Conservation (phyloP, 371 early-diverging fungal genomes). For the Batrachochytrium dendrobatidis region DNA sequence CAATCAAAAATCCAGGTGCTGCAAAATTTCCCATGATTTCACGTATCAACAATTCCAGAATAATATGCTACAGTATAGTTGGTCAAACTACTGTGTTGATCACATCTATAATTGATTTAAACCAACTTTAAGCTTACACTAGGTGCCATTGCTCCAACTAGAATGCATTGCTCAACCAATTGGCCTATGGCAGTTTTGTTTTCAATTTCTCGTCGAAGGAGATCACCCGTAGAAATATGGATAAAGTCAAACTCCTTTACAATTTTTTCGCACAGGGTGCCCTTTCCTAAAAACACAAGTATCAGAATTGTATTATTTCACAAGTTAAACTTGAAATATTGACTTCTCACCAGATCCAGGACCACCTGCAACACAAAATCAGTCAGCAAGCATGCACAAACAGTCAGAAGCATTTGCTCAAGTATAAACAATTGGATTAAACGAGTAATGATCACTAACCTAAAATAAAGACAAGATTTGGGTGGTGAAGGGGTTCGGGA, state of each 20-base stretch:
- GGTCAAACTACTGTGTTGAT: neutral
- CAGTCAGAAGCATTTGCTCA: too few relatives aligned
- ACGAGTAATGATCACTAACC: slow-evolving; percentile 13
- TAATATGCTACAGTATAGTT: slow-evolving; percentile 7
- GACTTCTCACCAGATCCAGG: slow-evolving; percentile 12
- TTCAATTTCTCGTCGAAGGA: slow-evolving; percentile 48
- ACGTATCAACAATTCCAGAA: slow-evolving; percentile 8
- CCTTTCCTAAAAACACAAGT: slow-evolving; percentile 22
- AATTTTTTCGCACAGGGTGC: slow-evolving; percentile 39
- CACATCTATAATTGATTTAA: neutral
- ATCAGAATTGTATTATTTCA: neutral
- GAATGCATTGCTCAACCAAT: slow-evolving; percentile 73
- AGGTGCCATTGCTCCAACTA: slow-evolving; percentile 90
- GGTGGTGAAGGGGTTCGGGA: slow-evolving; percentile 19
- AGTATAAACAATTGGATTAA: too few relatives aligned
- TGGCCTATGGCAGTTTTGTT: slow-evolving; percentile 71
- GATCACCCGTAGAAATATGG: slow-evolving; percentile 60
- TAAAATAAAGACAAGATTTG: slow-evolving; percentile 36
- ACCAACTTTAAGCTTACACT: too few relatives aligned
- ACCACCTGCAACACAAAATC: slow-evolving; percentile 9
- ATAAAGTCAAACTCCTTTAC: slow-evolving; percentile 37
- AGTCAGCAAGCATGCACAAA: neutral
- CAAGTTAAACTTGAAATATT: neutral
- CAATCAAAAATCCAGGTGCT: slow-evolving; percentile 24
- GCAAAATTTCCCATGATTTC: slow-evolving; percentile 9